These are phyloP conservation scores for Daldinia grandis DNA, from an alignment of 495 filamentous ascomycete species.

Conservation along the genomic window DNA sequence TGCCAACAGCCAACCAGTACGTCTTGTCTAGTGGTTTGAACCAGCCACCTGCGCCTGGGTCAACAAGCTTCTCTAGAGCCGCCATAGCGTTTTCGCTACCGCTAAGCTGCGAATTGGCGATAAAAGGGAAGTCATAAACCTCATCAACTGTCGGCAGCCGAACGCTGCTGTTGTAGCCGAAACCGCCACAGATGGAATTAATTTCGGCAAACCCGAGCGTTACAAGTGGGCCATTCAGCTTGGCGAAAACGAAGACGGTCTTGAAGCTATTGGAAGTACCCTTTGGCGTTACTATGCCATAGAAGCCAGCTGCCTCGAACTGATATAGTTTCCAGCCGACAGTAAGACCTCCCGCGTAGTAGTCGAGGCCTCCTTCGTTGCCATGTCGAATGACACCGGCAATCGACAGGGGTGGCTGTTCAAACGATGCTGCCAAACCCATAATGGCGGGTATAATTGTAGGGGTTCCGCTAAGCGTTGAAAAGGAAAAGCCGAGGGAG, in stretches of 20 bases:
- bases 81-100: conserved; percentile 12
- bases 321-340: conserved; percentile 49
- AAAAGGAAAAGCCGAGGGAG: conserved; percentile 25
- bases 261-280: conserved; percentile 34
- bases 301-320: conserved; percentile 53
- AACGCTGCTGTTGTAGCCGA: conserved; percentile 56
- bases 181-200: conserved; percentile 50
- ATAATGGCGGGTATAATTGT: conserved; percentile 43
- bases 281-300: conserved; percentile 23
- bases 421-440: conserved; percentile 50
- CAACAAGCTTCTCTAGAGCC: conserved; percentile 7
- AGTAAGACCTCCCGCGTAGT: conserved; percentile 52
- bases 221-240: conserved; percentile 56
- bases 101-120: conserved; percentile 24
- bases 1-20: conserved; percentile 55
- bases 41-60: conserved; percentile 4
- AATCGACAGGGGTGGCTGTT: conserved; percentile 51
- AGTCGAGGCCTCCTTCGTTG: conserved; percentile 15
- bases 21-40: conserved; percentile 21
- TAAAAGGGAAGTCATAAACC: conserved; percentile 53
- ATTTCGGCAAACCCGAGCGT: conserved; percentile 54
- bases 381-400: conserved; percentile 51
- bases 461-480: conserved; percentile 27
- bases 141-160: conserved; percentile 45
- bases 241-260: conserved; percentile 52